These are phyloP conservation scores for Pythium monospermum DNA, from an alignment of 352 stramenopile genomes.

Conservation along the genomic window DNA sequence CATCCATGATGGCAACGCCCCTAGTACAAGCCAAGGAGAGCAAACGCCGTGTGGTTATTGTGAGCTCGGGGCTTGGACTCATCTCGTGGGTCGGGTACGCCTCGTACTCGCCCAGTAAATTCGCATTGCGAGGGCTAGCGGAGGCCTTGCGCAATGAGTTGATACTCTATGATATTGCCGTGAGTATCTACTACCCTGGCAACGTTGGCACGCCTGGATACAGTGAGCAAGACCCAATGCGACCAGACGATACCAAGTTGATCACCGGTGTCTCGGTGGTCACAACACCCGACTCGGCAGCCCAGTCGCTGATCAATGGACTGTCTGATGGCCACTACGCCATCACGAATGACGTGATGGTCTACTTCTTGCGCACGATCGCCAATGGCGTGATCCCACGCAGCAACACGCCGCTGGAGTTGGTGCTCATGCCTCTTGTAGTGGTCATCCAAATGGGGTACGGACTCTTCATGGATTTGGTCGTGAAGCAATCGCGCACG, in stretches of 20 bases:
- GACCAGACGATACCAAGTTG: slow-evolving; percentile 61
- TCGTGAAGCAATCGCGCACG: slow-evolving; percentile 50
- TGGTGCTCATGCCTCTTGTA: slow-evolving; percentile 55
- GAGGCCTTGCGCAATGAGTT: slow-evolving; percentile 80
- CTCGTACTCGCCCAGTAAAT: slow-evolving; percentile 80
- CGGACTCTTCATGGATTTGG: slow-evolving; percentile 78
- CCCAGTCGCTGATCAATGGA: slow-evolving; percentile 59
- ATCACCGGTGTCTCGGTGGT: slow-evolving; percentile 63
- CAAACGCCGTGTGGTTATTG: slow-evolving; percentile 61
- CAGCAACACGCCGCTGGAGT: slow-evolving; percentile 67
- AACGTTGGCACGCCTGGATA: slow-evolving; percentile 83
- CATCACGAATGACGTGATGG: slow-evolving; percentile 78
- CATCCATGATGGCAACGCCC: slow-evolving; percentile 24
- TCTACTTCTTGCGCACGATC: slow-evolving; percentile 65
- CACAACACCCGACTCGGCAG: slow-evolving; percentile 52
- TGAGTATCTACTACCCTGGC: slow-evolving; percentile 76
- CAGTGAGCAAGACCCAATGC: slow-evolving; percentile 69
- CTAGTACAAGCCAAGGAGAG: slow-evolving; percentile 67
- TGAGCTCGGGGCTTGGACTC: slow-evolving; percentile 63
- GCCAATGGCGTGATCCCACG: slow-evolving; percentile 72
- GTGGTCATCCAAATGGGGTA: slow-evolving; percentile 70
- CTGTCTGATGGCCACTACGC: slow-evolving; percentile 64
- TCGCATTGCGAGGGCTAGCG: slow-evolving; percentile 69
- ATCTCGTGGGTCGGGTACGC: slow-evolving; percentile 81
- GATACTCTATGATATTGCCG: slow-evolving; percentile 57